Evolutionary conservation across 345 rosid genomes (phyloP).

Genomic region (thale cress (Arabidopsis thaliana)): TAIR10.1 NC_003070.9:25535501-25536000

Average conservation of each 20-base stretch:
- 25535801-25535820: conserved; percentile 3
- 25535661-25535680: conserved; percentile 47
- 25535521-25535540: conserved; percentile 22
- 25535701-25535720: conserved; percentile 14
- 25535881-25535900: background rate
- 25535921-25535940: background rate
- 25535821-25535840: background rate
- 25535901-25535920: background rate
- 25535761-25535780: conserved; percentile 5
- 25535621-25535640: conserved; percentile 33
- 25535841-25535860: background rate
- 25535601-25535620: conserved; percentile 14
- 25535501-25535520: conserved; percentile 3
- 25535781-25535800: conserved; percentile 14
- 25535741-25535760: conserved; percentile 27
- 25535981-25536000: background rate
- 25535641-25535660: conserved; percentile 42
- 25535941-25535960: background rate
- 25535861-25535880: background rate
- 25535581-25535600: background rate
- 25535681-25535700: conserved; percentile 22
- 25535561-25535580: conserved; percentile 2
- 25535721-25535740: conserved; percentile 36
- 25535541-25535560: conserved; percentile 22
- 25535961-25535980: background rate